These are phyloP conservation scores for Cladosporium sp. DNA, from an alignment of 2,329 filamentous ascomycete genomes.

Conservation along the genomic window DNA sequence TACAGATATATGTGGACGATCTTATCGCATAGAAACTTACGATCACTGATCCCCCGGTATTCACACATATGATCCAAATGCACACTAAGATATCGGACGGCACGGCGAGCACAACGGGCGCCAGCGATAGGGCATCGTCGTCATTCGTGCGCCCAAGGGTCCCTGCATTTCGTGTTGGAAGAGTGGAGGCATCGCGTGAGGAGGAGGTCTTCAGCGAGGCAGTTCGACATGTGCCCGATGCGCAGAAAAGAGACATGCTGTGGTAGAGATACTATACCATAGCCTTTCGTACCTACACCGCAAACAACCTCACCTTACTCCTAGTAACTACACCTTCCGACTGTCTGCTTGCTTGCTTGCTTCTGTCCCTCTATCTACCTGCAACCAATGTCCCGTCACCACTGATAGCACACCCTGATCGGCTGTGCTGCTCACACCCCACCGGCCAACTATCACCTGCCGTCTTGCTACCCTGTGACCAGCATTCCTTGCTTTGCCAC, in stretches of 20 bases:
- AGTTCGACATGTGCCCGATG: conserved; percentile 5
- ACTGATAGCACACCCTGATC: neutral
- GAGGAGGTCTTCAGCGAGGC: neutral
- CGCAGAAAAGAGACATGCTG: neutral
- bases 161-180: neutral
- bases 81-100: neutral
- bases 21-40: too few species aligned
- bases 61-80: too few species aligned
- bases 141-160: neutral
- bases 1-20: too few species aligned
- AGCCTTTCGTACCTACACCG: neutral
- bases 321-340: neutral
- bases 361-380: neutral
- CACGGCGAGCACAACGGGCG: neutral
- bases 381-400: neutral
- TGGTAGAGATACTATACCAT: neutral
- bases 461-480: conserved; percentile 8
- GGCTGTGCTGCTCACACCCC: conserved; percentile 9
- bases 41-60: too few species aligned
- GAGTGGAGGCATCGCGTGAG: neutral
- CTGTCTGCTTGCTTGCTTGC: neutral
- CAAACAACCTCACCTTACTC: neutral
- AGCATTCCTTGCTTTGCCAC: conserved; percentile 11
- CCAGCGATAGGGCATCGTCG: neutral
- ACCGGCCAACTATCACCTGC: conserved; percentile 11